Base-by-base conservation (phyloP, 768 basidiomycete species). In the Termitomyces sp. region DNA sequence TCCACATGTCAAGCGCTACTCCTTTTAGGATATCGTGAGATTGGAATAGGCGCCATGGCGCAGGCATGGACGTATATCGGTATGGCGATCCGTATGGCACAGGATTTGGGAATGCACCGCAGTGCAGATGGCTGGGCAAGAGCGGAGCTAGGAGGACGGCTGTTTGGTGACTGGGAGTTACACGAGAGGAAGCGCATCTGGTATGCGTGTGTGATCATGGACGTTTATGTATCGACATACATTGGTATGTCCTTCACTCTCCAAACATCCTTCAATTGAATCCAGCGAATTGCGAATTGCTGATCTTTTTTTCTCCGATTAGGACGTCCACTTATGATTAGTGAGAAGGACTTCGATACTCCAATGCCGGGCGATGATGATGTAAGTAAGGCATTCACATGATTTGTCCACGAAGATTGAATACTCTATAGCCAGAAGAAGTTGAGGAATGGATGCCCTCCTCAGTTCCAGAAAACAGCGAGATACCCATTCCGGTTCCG, bases 71-170 rank as follows among this genome's bases (percentile, higher is more conserved):
- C 85, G 10, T 92, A 88, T 66, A 81, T 86, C 20, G 92, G 92
- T 11, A 90, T 92, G 87, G 92, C 88, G 0, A 86, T 94, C 38
- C 81, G 93, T n/a, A 93, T 94, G 91, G 91, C 91, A 16, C 91
- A 92, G 71, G 91, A 93, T 70, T 70, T 93, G 55, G 91, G 91
- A 8, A 82, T 93, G 80, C 91, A 93, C 65, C 80, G 89, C 36
- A 80, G 79, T 62, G 88, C 92, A 32, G 90, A 92, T 66, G 83
- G 85, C 30, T 93, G 91, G 90, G 79, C 80, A 20, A 72, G 85
- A 28, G 80, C 68, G 55, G 82, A 76, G 16, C 76, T 84, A 54
- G 85, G 85, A 0, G 74, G 77, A 45, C 61, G 73, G 44, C 63
- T 92, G 44, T 91, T 92, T 65, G 77, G 75, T 1, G 71, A 73